Evolutionary conservation across 345 rosid species (phyloP).

Genomic region (Microcos paniculata): DNA sequence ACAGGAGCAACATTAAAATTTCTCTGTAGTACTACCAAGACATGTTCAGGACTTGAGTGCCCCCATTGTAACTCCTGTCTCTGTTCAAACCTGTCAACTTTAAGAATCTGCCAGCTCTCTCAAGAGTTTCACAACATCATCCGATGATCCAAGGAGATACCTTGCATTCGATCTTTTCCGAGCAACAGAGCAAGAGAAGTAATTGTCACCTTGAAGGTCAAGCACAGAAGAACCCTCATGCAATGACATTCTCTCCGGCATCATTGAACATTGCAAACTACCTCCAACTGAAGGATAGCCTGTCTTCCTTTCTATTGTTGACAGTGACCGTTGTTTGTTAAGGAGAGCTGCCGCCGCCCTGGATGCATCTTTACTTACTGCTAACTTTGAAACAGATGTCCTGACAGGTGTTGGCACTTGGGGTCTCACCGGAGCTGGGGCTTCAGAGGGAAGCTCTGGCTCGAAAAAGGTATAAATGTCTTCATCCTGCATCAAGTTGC

Average conservation of each 20-base stretch:
- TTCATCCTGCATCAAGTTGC: conserved; percentile 46
- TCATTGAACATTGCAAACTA: conserved; percentile 29
- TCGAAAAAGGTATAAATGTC: conserved; percentile 57
- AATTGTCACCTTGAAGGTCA: conserved; percentile 50
- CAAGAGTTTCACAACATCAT: conserved; percentile 42
- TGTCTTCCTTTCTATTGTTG: conserved; percentile 33
- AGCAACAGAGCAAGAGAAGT: conserved; percentile 59
- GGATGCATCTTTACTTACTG: conserved; percentile 16
- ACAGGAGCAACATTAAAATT: background rate
- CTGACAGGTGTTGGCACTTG: conserved; percentile 17
- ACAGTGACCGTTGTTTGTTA: conserved; percentile 42
- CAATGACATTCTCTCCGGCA: conserved; percentile 24
- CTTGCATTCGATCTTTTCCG: conserved; percentile 51
- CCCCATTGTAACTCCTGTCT: background rate
- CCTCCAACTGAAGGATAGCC: conserved; percentile 14
- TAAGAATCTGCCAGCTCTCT: conserved; percentile 29
- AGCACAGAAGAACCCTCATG: conserved; percentile 54
- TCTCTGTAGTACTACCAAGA: background rate
- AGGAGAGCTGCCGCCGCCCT: conserved; percentile 26
- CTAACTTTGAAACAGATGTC: conserved; percentile 16
- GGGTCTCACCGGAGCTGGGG: conserved; percentile 11
- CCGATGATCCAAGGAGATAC: conserved; percentile 42
- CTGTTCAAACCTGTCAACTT: background rate
- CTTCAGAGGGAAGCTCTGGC: conserved; percentile 49
- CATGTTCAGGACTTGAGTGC: background rate